Conservation (phyloP, 768 basidiomycete genomes). For the Vararia minispora region DNA sequence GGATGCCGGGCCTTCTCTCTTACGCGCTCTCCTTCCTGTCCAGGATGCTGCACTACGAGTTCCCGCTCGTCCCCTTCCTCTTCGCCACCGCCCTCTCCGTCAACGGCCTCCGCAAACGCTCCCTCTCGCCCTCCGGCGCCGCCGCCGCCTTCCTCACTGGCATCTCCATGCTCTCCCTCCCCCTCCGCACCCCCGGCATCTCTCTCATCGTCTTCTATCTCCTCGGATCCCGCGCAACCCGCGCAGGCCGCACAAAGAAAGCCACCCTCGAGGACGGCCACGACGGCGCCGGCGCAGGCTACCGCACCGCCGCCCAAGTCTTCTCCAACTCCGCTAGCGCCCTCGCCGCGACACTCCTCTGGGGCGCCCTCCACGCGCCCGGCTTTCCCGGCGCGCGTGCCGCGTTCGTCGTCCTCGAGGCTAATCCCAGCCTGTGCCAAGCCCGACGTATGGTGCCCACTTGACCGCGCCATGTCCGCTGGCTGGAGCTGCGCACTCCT, state of each 20-base stretch:
- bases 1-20: no score
- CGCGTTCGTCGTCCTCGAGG: conserved; percentile 10
- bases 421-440: conserved; percentile 22
- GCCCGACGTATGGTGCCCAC: conserved; percentile 49
- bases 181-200: conserved; percentile 50
- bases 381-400: conserved; percentile 19
- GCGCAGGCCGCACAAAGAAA: conserved; percentile 72
- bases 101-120: conserved; percentile 66
- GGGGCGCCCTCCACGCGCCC: conserved; percentile 52
- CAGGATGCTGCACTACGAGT: conserved; percentile 16
- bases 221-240: conserved; percentile 73
- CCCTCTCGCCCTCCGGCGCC: conserved; percentile 70
- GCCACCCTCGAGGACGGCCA: conserved; percentile 69
- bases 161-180: conserved; percentile 59
- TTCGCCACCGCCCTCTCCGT: conserved; percentile 43
- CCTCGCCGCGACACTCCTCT: conserved; percentile 43
- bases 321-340: conserved; percentile 70
- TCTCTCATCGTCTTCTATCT: conserved; percentile 72
- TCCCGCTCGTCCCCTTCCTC: conserved; percentile 31
- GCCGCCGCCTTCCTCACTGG: conserved; percentile 69
- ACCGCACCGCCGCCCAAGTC: conserved; percentile 73
- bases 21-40: no score
- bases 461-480: conserved; percentile 29
- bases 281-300: conserved; percentile 55
- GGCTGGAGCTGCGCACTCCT: conserved; percentile 54